Conservation (phyloP, 371 early-diverging fungal genomes). For the Apophysomyces trapeziformis region DNA sequence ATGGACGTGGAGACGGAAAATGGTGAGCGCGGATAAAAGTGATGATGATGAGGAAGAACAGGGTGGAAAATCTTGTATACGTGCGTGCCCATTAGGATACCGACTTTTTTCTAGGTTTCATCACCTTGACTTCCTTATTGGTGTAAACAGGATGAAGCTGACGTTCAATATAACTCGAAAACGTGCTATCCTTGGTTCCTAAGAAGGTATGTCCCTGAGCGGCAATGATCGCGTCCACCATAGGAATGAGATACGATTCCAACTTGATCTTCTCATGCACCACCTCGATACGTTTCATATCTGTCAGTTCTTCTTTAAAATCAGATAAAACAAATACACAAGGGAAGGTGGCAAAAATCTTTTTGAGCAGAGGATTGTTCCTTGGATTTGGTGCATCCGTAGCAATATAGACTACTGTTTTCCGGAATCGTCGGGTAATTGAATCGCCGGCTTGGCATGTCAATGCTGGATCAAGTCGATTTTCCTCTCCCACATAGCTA, state of each 20-base stretch:
- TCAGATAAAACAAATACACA: conserved; percentile 63
- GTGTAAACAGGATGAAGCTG: conserved; percentile 61
- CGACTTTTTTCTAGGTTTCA: conserved; percentile 16
- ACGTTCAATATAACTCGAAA: conserved; percentile 60
- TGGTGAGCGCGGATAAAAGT: too few relatives aligned
- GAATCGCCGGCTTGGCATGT: conserved; percentile 22
- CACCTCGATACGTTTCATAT: conserved; percentile 50
- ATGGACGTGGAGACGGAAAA: too few relatives aligned
- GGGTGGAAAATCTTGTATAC: too few relatives aligned
- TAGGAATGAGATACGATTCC: conserved; percentile 60
- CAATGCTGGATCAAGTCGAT: conserved; percentile 14
- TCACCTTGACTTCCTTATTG: conserved; percentile 30
- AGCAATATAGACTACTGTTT: conserved; percentile 58
- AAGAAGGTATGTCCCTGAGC: conserved; percentile 62
- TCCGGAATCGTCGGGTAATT: conserved; percentile 18
- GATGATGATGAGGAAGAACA: too few relatives aligned
- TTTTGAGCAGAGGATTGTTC: conserved; percentile 57
- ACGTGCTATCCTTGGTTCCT: conserved; percentile 64
- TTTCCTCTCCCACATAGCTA: conserved; percentile 31
- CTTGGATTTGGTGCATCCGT: conserved; percentile 63
- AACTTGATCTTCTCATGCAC: conserved; percentile 54
- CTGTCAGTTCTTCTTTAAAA: conserved; percentile 48
- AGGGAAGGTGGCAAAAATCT: conserved; percentile 62
- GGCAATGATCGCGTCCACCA: conserved; percentile 68
- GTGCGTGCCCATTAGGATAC: too few relatives aligned